These are phyloP conservation scores for Cryptosporidium andersoni DNA, from an alignment of 169 alveolate species.

Conservation along the genomic window DNA sequence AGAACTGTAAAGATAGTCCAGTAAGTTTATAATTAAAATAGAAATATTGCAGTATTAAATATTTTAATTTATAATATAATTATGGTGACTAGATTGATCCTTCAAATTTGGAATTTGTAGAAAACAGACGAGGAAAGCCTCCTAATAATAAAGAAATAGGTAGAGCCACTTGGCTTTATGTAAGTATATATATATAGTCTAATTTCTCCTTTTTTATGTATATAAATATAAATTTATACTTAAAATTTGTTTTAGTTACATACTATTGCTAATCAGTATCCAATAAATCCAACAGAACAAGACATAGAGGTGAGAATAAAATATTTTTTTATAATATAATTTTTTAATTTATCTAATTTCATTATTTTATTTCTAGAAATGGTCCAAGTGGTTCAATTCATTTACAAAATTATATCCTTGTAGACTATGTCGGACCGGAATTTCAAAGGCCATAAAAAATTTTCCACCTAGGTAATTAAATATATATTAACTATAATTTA, in stretches of 20 bases:
- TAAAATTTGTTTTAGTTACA: constrained; percentile 19
- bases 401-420: constrained; percentile 57
- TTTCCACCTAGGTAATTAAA: constrained; percentile 52
- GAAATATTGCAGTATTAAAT: neutral
- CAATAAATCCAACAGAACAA: constrained; percentile 15
- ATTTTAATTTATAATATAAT: neutral
- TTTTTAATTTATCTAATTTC: too few relatives aligned
- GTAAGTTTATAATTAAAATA: constrained; percentile 6
- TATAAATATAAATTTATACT: neutral
- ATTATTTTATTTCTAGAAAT: constrained; percentile 10
- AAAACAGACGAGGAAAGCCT: constrained; percentile 4
- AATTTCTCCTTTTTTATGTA: neutral
- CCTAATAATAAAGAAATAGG: constrained; percentile 60
- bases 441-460: neutral
- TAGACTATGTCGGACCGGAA: constrained; percentile 28
- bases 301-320: constrained; percentile 16
- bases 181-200: constrained; percentile 1
- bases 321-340: neutral
- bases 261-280: constrained; percentile 63
- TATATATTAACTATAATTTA: neutral
- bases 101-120: neutral
- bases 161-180: constrained; percentile 65
- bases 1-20: constrained; percentile 35
- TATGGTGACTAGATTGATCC: neutral
- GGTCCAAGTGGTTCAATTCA: constrained; percentile 15